A percentile compares a stretch with the other conserved stretches of the same genome.
phyloP scores from a whole-genome alignment of 345 rosid genomes.

The Syzygium grande region DNA sequence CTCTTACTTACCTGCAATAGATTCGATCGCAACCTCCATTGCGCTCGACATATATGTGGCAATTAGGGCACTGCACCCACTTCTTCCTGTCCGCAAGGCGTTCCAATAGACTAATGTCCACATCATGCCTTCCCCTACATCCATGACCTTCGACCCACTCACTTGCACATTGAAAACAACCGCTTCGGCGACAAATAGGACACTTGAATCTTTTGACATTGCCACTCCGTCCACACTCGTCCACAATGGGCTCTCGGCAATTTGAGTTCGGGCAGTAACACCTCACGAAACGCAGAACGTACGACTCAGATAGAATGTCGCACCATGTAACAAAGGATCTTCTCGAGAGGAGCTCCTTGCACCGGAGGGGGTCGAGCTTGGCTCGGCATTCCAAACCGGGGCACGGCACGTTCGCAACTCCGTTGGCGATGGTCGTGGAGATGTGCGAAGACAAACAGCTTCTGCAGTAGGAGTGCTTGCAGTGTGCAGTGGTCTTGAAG shows the following conservation, averaged over 20 bases:
- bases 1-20: background rate
- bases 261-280: background rate
- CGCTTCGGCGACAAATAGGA: background rate
- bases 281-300: background rate
- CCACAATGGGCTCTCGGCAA: background rate
- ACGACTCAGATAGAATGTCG: background rate
- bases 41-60: background rate
- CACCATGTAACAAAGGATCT: background rate
- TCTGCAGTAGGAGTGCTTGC: background rate
- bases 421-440: background rate
- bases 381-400: background rate
- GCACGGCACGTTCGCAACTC: background rate
- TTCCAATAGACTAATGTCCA: background rate
- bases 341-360: background rate
- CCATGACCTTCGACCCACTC: background rate
- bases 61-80: background rate
- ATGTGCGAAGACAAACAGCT: background rate
- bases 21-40: accelerated
- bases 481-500: background rate
- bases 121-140: background rate
- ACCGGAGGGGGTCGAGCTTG: background rate
- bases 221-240: background rate
- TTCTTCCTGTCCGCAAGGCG: background rate
- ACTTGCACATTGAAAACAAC: background rate
- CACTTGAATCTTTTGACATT: background rate